Conservation (phyloP, 352 stramenopile genomes). For the Blastocystis sp. region DNA sequence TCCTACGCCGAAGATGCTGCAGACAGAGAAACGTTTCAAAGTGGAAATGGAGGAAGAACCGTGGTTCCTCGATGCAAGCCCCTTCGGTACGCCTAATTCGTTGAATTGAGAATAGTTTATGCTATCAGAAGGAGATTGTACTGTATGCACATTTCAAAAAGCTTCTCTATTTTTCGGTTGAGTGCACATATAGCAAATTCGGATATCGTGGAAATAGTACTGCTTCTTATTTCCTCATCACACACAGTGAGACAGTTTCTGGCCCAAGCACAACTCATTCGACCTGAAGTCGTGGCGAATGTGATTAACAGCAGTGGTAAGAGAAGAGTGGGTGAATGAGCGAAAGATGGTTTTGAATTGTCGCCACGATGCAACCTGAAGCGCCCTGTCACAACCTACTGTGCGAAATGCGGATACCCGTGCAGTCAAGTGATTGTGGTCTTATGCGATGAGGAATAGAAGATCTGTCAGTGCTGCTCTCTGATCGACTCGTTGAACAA, state of each 20-base stretch:
- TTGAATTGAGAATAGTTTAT: conserved; percentile 25
- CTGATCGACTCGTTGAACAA: conserved; percentile 18
- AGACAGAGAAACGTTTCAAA: neutral
- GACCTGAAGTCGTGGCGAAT: conserved; percentile 44
- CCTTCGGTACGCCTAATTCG: conserved; percentile 41
- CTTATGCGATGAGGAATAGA: neutral
- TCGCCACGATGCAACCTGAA: neutral
- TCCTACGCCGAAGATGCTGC: neutral
- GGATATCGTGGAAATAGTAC: conserved; percentile 66
- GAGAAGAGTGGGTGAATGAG: neutral
- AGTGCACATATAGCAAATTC: conserved; percentile 70
- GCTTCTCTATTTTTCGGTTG: conserved; percentile 70
- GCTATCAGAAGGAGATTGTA: conserved; percentile 72
- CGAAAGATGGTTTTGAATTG: conserved; percentile 20
- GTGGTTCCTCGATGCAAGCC: conserved; percentile 71
- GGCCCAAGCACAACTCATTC: conserved; percentile 62
- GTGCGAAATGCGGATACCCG: conserved; percentile 21
- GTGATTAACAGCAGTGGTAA: conserved; percentile 34
- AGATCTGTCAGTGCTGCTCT: conserved; percentile 56
- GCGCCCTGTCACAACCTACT: neutral
- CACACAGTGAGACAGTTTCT: conserved; percentile 58
- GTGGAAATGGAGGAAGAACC: neutral
- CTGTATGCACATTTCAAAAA: conserved; percentile 71
- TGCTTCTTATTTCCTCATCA: neutral
- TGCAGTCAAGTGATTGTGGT: conserved; percentile 22